These are phyloP conservation scores for Peribolospora kevripleyi DNA, from an alignment of 768 basidiomycete species.

Conservation along the genomic window DNA sequence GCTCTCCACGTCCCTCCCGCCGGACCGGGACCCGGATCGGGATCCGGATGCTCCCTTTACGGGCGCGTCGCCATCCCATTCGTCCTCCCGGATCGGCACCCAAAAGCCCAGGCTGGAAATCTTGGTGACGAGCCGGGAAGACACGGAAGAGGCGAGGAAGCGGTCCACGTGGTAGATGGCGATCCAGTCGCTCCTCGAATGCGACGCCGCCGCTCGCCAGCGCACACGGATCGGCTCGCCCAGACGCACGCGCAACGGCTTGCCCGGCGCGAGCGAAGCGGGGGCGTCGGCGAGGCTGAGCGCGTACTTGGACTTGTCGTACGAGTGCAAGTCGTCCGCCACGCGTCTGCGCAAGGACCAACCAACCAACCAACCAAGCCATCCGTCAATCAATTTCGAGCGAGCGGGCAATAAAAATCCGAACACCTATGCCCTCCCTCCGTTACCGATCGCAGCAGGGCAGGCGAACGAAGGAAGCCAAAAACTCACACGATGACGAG, in stretches of 20 bases:
- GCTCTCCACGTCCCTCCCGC: constrained; percentile 4
- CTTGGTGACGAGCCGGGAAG: constrained; percentile 50
- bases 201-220: constrained; percentile 66
- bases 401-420: neutral
- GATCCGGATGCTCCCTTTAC: constrained; percentile 14
- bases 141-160: constrained; percentile 49
- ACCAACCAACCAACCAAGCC: neutral
- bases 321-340: constrained; percentile 51
- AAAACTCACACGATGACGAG: constrained; percentile 65
- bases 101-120: constrained; percentile 72
- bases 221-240: constrained; percentile 68
- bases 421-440: neutral
- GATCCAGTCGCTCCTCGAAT: constrained; percentile 88
- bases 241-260: constrained; percentile 46
- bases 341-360: constrained; percentile 33
- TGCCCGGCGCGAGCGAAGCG: constrained; percentile 18
- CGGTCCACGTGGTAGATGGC: constrained; percentile 26
- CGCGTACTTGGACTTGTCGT: constrained; percentile 57
- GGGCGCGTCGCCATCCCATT: constrained; percentile 75
- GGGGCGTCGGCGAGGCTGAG: constrained; percentile 25
- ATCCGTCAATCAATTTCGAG: too few relatives aligned
- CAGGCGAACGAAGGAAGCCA: neutral
- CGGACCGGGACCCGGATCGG: constrained; percentile 23
- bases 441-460: neutral
- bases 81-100: constrained; percentile 71